A percentile compares a stretch with the other conserved stretches of the same genome.
Conservation (phyloP, 169 alveolate genomes). For the Plasmodium gallinaceum region DNA sequence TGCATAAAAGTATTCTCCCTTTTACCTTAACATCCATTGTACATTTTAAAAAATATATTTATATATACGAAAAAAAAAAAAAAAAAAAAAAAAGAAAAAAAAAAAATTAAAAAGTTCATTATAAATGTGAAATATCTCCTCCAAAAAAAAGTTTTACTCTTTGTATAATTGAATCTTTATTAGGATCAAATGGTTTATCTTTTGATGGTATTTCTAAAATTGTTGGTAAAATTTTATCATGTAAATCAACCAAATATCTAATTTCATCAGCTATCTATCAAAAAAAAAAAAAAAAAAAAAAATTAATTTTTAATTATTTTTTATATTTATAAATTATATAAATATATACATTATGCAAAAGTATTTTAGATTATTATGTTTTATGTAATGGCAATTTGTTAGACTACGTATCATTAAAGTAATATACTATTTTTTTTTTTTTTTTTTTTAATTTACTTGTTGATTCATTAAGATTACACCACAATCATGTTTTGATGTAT, state of each 20-base stretch:
- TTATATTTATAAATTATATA: too few species aligned
- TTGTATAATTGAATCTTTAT: constrained; percentile 84
- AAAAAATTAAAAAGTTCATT: constrained; percentile 13
- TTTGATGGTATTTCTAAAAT: constrained; percentile 86
- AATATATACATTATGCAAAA: too few species aligned
- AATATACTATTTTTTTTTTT: constrained; percentile 8
- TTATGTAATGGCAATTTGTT: too few species aligned
- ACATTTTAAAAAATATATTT: background rate
- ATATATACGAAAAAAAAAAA: background rate
- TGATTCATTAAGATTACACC: constrained; percentile 85
- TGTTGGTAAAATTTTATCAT: constrained; percentile 82
- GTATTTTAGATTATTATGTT: too few species aligned
- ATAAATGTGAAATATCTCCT: constrained; percentile 75
- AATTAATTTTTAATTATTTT: too few species aligned
- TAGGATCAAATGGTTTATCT: constrained; percentile 85
- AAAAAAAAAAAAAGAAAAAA: background rate
- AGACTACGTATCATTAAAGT: too few species aligned
- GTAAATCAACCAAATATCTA: constrained; percentile 80
- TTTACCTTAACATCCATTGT: constrained; percentile 62
- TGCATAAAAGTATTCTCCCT: constrained; percentile 44
- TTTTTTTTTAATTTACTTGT: constrained; percentile 52
- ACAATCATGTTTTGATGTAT: constrained; percentile 80
- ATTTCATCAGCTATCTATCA: constrained; percentile 83
- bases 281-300: constrained; percentile 11
- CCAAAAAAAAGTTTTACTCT: constrained; percentile 83